Percentiles rank a stretch among this genome's conserved stretches.
Conservation (phyloP, 2,329 filamentous ascomycete genomes). For the Apiospora arundinis region DNA sequence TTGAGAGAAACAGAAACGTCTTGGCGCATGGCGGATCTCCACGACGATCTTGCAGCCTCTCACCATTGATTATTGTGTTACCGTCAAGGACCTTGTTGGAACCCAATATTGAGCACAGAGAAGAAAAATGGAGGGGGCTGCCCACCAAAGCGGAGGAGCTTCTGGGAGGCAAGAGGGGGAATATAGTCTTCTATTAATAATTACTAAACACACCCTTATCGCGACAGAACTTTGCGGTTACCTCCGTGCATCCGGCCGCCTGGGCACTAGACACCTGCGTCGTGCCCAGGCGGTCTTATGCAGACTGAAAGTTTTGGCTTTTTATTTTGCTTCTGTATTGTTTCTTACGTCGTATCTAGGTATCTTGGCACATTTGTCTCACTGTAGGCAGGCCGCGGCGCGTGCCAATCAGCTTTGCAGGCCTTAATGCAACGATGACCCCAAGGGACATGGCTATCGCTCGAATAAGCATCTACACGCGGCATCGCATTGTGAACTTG, state of each 20-base stretch:
- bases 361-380: slow-evolving; percentile 13
- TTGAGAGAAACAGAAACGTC: slow-evolving; percentile 1
- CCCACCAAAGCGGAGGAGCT: not conserved
- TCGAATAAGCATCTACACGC: not conserved
- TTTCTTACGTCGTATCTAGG: slow-evolving; percentile 5
- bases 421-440: slow-evolving; percentile 1
- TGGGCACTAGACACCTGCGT: not conserved
- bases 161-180: not conserved
- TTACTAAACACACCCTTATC: slow-evolving; percentile 18
- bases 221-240: slow-evolving; percentile 2
- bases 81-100: not conserved
- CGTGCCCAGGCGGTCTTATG: not conserved
- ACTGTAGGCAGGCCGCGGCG: not conserved
- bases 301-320: not conserved
- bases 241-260: slow-evolving; percentile 16
- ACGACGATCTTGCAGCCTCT: slow-evolving; percentile 18
- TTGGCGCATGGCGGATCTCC: slow-evolving; percentile 13
- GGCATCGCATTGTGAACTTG: not conserved
- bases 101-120: not conserved
- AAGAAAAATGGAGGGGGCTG: not conserved
- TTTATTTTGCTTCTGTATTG: not conserved
- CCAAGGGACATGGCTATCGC: slow-evolving; percentile 4
- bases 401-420: slow-evolving; percentile 15
- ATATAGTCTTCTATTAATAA: slow-evolving; percentile 15
- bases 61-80: not conserved